Evolutionary conservation across 108 stramenopile genomes (phyloP).

Genomic region (Discostella pseudostelligera): DNA sequence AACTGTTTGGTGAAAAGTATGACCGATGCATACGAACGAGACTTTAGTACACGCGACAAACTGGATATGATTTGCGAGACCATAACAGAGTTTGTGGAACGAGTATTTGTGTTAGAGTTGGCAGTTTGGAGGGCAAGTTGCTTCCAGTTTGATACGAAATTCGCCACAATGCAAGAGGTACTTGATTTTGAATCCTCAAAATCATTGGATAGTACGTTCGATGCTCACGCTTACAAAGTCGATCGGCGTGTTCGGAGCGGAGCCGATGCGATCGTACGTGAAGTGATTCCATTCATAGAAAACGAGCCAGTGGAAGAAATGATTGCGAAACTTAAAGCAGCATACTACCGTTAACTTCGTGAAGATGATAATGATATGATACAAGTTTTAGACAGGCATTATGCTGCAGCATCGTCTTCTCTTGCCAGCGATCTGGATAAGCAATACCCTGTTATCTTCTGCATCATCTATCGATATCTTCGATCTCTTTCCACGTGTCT

Average conservation of each 20-base stretch:
- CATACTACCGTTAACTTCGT: background rate
- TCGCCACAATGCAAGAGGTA: conserved; percentile 20
- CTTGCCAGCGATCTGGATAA: no score
- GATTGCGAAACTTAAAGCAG: conserved; percentile 34
- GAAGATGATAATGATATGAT: no score
- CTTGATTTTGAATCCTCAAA: conserved; percentile 18
- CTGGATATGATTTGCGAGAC: conserved; percentile 51
- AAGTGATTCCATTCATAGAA: conserved; percentile 61
- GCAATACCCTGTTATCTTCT: no score
- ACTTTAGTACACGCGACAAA: conserved; percentile 60
- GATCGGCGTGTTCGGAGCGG: conserved; percentile 54
- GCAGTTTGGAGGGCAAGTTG: conserved; percentile 59
- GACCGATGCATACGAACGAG: conserved; percentile 48
- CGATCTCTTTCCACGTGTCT: no score
- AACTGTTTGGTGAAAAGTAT: conserved; percentile 36
- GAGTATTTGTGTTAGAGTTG: conserved; percentile 51
- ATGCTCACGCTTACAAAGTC: conserved; percentile 38
- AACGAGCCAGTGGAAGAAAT: conserved; percentile 50
- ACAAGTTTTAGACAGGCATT: no score
- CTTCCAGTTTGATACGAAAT: conserved; percentile 22
- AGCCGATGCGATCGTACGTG: conserved; percentile 60
- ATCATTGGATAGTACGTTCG: conserved; percentile 6
- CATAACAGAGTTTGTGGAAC: conserved; percentile 42
- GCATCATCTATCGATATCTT: no score
- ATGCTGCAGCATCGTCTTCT: no score